Evolutionary conservation across 2,329 filamentous ascomycete species (phyloP).

Genomic region (Nothomitra cinnamomea): DNA sequence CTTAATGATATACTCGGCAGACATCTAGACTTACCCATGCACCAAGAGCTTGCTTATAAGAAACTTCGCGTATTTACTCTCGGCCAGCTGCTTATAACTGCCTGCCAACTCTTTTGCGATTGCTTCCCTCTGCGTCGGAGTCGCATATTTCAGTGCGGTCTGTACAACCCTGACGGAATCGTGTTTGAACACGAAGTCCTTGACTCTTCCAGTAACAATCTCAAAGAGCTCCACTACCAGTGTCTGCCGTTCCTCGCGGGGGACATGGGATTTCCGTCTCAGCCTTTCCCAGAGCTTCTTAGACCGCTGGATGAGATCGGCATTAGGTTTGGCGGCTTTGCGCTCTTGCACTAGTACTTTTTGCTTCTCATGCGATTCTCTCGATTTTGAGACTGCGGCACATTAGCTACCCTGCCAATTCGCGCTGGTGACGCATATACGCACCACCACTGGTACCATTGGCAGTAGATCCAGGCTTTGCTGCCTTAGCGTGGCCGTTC

Average conservation of each 20-base stretch:
- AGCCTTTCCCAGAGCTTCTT: constrained; percentile 97
- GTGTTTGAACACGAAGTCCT: constrained; percentile 96
- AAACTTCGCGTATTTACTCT: constrained; percentile 96
- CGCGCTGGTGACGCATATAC: not conserved
- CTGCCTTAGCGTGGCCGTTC: not conserved
- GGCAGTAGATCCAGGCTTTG: not conserved
- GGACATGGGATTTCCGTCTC: constrained; percentile 82
- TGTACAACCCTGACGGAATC: constrained; percentile 94
- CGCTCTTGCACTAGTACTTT: constrained; percentile 76
- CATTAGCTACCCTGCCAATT: not conserved
- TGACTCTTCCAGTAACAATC: constrained; percentile 80
- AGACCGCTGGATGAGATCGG: constrained; percentile 69
- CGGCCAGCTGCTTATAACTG: constrained; percentile 66
- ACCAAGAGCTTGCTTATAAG: constrained; percentile 88
- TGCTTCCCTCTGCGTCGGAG: constrained; percentile 62
- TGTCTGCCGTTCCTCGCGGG: constrained; percentile 70
- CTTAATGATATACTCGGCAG: not conserved
- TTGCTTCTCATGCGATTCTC: constrained; percentile 85
- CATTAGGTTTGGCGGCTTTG: constrained; percentile 82
- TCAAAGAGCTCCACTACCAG: constrained; percentile 79
- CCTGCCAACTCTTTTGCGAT: constrained; percentile 79
- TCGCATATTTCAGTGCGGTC: constrained; percentile 92
- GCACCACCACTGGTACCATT: not conserved
- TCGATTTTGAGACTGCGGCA: constrained; percentile 46
- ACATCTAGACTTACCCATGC: constrained; percentile 36